Base-by-base conservation (phyloP, 2,329 filamentous ascomycete genomes). In the Tolypocladium ovalisporum region DNA sequence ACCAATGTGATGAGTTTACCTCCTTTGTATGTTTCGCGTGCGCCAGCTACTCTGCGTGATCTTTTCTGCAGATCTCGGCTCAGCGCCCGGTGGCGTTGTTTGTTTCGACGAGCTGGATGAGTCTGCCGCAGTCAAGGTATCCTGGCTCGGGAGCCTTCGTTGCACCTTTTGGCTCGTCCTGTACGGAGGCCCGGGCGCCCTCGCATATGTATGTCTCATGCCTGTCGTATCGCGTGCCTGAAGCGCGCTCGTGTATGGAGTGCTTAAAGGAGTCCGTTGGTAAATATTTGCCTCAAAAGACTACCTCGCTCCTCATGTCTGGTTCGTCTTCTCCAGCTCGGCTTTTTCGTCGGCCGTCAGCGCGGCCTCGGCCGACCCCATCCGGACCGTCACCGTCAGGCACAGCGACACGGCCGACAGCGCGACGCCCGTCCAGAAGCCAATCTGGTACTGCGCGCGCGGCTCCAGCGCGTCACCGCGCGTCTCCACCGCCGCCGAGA, bases 371-470 rank as follows among this genome's bases (percentile, higher is more conserved):
- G 83, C 82, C 52, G 77, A 77, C 0, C 76, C 74, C 35, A 86
- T 76, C 57, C 76, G 71, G 4, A 86, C 79, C 42, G 81, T 84
- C 0, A 81, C 70, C 57, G 86, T 77, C 17, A 88, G 68, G 0
- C 72, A 17, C 56, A 88, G 60, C 0, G 80, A 77, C 1, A 79
- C 62, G 4, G 67, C 75, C 0, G 83, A 79, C 54, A 80, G 74
- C 1, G 76, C 85, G 27, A 84, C 75, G 55, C 83, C 81, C 29
- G 85, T 82, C 85, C 85, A 87, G 62, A 89, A 88, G 0, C 80
- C 84, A 29, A 80, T 79, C 66, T 83, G 80, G 66, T 87, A 88
- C 58, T 84, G 86, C 57, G 74, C 62, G 52, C 72, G 71, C 44
- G 72, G 56, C 0, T 79, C 78, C 19, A 78, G 61, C 2, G 67